Percentiles rank a stretch among this genome's conserved stretches.
Conservation (phyloP, 164 flowering plant genomes). For the Tetracentron sinense region DNA sequence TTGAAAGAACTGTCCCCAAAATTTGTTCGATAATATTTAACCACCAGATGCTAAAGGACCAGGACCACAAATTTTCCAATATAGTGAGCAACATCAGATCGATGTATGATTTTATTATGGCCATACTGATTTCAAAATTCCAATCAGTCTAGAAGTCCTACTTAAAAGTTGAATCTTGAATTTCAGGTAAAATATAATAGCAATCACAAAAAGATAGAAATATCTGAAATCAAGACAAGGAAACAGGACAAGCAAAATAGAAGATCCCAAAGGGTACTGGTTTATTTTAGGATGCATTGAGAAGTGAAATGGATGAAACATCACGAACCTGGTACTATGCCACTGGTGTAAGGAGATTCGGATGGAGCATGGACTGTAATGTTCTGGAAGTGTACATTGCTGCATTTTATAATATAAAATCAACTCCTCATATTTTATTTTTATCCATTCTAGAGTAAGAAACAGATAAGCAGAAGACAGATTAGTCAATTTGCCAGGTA, state of each 20-base stretch:
- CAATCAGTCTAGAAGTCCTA: background rate
- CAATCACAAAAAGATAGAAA: too few species aligned
- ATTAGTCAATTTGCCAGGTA: background rate
- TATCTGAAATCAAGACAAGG: background rate
- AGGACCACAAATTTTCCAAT: background rate
- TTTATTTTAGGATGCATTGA: background rate
- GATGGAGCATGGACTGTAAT: slow-evolving; percentile 47
- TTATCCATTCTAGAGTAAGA: background rate
- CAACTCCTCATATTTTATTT: background rate
- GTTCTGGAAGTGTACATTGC: slow-evolving; percentile 54
- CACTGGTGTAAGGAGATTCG: slow-evolving; percentile 57
- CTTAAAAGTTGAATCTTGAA: background rate
- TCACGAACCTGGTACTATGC: slow-evolving; percentile 67
- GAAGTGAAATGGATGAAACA: background rate
- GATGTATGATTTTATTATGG: too few species aligned
- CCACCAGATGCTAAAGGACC: background rate
- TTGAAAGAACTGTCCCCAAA: background rate
- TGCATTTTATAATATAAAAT: slow-evolving; percentile 30
- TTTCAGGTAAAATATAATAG: background rate
- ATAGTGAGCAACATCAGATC: background rate
- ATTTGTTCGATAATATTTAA: background rate
- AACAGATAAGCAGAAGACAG: background rate
- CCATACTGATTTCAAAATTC: background rate
- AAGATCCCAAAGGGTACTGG: background rate
- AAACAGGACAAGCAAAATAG: background rate